A percentile compares a stretch with the other conserved stretches of the same genome.
Conservation (phyloP, 2,329 filamentous ascomycete species). For the Elsinoe necatrix region DNA sequence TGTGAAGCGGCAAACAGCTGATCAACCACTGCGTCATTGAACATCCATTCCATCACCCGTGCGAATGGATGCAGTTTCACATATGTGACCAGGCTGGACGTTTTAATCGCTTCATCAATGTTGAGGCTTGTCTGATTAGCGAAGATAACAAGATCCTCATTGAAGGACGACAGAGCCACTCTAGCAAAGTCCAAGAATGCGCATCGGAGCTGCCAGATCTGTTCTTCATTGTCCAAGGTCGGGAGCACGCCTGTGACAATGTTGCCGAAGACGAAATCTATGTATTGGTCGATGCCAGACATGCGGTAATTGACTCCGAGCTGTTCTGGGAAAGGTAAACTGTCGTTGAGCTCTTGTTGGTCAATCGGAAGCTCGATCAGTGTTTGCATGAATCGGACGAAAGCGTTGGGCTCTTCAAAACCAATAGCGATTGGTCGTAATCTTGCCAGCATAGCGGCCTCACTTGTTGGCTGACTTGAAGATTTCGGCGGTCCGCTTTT, state of each 20-base stretch:
- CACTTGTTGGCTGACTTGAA: conserved; percentile 14
- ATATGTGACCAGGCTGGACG: conserved; percentile 70
- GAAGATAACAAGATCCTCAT: conserved; percentile 83
- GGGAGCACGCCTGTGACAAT: conserved; percentile 44
- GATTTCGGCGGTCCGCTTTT: conserved; percentile 4
- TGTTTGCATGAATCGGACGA: conserved; percentile 66
- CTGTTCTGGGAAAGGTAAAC: conserved; percentile 76
- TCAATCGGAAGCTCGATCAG: conserved; percentile 60
- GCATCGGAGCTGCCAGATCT: conserved; percentile 64
- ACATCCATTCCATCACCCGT: conserved; percentile 96
- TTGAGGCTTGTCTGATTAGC: conserved; percentile 68
- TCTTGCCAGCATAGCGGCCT: conserved; percentile 9
- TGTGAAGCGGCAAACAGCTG: conserved; percentile 71
- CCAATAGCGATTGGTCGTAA: conserved; percentile 64
- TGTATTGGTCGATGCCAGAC: conserved; percentile 82
- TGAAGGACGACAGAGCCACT: conserved; percentile 75
- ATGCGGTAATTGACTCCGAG: conserved; percentile 69
- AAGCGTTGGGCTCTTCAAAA: conserved; percentile 78
- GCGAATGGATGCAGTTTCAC: conserved; percentile 85
- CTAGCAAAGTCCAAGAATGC: conserved; percentile 78
- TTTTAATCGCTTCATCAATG: conserved; percentile 65
- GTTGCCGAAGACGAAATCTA: conserved; percentile 80
- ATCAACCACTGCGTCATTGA: conserved; percentile 79
- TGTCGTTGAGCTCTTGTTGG: conserved; percentile 58
- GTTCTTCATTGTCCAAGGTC: conserved; percentile 57